These are phyloP conservation scores for Camelina sativa DNA, from an alignment of 345 rosid species.

Conservation along the genomic window DNA sequence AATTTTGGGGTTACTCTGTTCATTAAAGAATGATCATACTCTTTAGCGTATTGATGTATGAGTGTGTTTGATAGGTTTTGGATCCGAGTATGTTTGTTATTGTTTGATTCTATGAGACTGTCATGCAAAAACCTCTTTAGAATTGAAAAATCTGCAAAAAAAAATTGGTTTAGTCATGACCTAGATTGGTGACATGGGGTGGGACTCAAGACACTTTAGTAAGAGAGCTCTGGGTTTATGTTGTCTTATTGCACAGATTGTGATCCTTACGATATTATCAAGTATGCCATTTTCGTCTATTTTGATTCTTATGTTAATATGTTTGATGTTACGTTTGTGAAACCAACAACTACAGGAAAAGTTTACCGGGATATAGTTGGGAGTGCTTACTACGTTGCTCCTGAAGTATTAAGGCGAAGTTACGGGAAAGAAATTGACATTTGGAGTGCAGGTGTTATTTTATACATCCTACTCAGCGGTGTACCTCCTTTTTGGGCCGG, in stretches of 20 bases:
- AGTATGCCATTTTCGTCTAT: background rate
- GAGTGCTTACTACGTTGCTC: constrained; percentile 96
- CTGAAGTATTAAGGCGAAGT: constrained; percentile 78
- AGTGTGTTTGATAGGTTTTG: background rate
- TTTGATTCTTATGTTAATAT: constrained; percentile 21
- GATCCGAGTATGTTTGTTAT: background rate
- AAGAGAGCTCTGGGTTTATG: background rate
- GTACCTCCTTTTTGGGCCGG: constrained; percentile 99
- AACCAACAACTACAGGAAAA: constrained; percentile 57
- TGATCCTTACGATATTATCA: background rate
- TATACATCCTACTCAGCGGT: constrained; percentile 87
- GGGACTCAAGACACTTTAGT: background rate
- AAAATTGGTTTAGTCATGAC: background rate
- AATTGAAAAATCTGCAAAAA: background rate
- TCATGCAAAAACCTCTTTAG: background rate
- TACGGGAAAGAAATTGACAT: constrained; percentile 93
- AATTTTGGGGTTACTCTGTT: background rate
- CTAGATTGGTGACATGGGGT: background rate
- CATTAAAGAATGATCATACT: background rate
- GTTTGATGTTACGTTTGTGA: constrained; percentile 1
- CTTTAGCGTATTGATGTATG: background rate
- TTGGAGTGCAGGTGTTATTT: constrained; percentile 94
- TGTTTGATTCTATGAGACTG: constrained; percentile 1
- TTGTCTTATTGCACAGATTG: background rate
- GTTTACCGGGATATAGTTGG: constrained; percentile 75